Conservation (phyloP, 2,329 filamentous ascomycete genomes). For the Fusarium azukiicola region DNA sequence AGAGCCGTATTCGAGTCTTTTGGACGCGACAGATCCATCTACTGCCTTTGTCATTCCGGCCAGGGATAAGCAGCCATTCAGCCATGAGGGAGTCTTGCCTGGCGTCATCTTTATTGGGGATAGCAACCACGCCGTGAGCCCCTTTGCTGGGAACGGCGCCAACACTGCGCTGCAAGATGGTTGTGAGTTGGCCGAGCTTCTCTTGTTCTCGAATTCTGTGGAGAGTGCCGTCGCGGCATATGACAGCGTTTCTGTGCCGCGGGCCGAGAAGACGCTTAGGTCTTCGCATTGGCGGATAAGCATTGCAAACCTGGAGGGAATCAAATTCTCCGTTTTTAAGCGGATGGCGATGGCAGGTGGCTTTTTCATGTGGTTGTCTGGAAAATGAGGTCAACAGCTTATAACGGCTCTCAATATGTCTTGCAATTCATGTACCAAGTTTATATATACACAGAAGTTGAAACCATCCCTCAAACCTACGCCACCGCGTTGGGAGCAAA, state of each 20-base stretch:
- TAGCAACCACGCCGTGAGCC: slow-evolving; percentile 10
- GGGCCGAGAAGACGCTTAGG: neutral
- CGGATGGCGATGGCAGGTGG: neutral
- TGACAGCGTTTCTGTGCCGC: neutral
- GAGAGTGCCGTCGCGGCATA: neutral
- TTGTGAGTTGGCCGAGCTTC: neutral
- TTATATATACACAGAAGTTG: slow-evolving; percentile 5
- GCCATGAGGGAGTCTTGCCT: neutral
- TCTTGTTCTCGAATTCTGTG: neutral
- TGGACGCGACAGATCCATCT: slow-evolving; percentile 1
- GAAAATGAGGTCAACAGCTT: neutral
- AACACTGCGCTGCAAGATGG: slow-evolving; percentile 12
- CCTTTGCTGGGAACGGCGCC: slow-evolving; percentile 11
- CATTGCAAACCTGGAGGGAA: neutral
- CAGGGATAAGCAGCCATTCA: slow-evolving; percentile 7
- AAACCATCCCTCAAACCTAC: neutral
- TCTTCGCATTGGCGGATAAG: slow-evolving; percentile 7
- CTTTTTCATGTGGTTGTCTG: neutral
- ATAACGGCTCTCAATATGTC: neutral
- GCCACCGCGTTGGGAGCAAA: slow-evolving; percentile 19
- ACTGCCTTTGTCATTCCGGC: neutral
- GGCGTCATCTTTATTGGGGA: slow-evolving; percentile 10
- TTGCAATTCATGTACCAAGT: neutral
- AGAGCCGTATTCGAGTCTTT: neutral
- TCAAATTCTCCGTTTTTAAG: neutral